Evolutionary conservation across 371 early-diverging fungal species (phyloP).

Genomic region (Nosema granulosis): DNA sequence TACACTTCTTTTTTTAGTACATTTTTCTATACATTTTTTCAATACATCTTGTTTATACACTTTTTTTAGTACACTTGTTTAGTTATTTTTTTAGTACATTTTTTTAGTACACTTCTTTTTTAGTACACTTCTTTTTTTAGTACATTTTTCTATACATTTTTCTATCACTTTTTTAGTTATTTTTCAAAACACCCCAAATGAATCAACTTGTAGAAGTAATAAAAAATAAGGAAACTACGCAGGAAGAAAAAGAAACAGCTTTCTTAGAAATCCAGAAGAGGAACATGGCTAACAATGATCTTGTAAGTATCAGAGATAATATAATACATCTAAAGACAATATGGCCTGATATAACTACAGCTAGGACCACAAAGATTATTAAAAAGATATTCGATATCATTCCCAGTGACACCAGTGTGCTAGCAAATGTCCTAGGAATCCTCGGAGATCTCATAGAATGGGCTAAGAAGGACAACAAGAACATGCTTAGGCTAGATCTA

Average conservation of each 20-base stretch:
- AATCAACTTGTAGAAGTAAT: conserved; percentile 10
- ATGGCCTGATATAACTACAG: conserved; percentile 57
- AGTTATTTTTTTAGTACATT: too few relatives aligned
- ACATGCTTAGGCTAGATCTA: conserved; percentile 63
- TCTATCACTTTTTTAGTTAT: too few relatives aligned
- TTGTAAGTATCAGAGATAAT: neutral
- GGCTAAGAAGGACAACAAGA: conserved; percentile 62
- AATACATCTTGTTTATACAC: too few relatives aligned
- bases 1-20: too few relatives aligned
- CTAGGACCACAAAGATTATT: conserved; percentile 62
- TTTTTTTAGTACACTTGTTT: too few relatives aligned
- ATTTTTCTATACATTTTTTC: too few relatives aligned
- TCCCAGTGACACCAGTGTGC: conserved; percentile 18
- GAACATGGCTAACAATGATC: neutral
- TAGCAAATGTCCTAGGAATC: conserved; percentile 27
- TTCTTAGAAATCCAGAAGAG: conserved; percentile 31
- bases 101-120: too few relatives aligned
- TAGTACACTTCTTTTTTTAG: too few relatives aligned
- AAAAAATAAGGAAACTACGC: conserved; percentile 16
- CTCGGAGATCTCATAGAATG: conserved; percentile 61
- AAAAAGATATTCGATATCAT: conserved; percentile 54
- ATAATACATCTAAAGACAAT: conserved; percentile 1
- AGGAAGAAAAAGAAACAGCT: conserved; percentile 44
- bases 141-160: too few relatives aligned
- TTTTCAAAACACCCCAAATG: too few relatives aligned